Percentiles rank a stretch among this genome's conserved stretches.
phyloP scores from a whole-genome alignment of 1,284 basidiomycete genomes.

The Trametes hirsuta region DNA sequence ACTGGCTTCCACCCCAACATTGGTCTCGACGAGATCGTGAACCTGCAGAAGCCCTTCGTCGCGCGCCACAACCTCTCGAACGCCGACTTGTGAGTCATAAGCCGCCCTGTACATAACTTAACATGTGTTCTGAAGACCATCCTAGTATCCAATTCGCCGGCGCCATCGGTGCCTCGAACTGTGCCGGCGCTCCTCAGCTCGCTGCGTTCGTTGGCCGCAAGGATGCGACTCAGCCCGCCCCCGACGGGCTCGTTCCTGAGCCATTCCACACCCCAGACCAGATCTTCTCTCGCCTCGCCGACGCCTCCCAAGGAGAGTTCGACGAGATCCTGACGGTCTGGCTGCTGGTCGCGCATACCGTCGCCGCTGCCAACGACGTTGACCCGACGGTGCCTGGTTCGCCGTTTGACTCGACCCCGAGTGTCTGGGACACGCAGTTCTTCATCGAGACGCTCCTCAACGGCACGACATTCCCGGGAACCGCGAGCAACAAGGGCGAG shows the following conservation, averaged over 20 bases:
- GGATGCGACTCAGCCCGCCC: constrained; percentile 29
- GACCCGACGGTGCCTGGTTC: constrained; percentile 24
- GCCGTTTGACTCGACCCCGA: constrained; percentile 24
- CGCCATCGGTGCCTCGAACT: constrained; percentile 34
- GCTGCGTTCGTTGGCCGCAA: constrained; percentile 28
- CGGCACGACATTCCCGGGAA: constrained; percentile 33
- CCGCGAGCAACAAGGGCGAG: constrained; percentile 25
- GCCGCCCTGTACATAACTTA: not conserved
- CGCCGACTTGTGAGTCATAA: constrained; percentile 27
- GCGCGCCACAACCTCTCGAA: constrained; percentile 29
- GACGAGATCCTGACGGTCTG: constrained; percentile 37
- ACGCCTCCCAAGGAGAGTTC: constrained; percentile 28
- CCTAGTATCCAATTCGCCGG: constrained; percentile 35
- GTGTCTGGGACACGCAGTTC: constrained; percentile 24
- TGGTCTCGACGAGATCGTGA: constrained; percentile 34
- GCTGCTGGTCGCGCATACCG: constrained; percentile 22
- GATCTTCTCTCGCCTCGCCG: constrained; percentile 29
- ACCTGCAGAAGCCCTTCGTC: constrained; percentile 30
- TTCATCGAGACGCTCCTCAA: constrained; percentile 25
- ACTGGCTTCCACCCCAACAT: constrained; percentile 30
- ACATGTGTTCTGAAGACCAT: not conserved
- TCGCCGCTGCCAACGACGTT: constrained; percentile 26
- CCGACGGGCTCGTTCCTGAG: constrained; percentile 32
- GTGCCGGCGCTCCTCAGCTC: constrained; percentile 35
- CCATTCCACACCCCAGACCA: constrained; percentile 30